Base-by-base conservation (phyloP, 768 basidiomycete species). In the Lactarius deliciosus region DNA sequence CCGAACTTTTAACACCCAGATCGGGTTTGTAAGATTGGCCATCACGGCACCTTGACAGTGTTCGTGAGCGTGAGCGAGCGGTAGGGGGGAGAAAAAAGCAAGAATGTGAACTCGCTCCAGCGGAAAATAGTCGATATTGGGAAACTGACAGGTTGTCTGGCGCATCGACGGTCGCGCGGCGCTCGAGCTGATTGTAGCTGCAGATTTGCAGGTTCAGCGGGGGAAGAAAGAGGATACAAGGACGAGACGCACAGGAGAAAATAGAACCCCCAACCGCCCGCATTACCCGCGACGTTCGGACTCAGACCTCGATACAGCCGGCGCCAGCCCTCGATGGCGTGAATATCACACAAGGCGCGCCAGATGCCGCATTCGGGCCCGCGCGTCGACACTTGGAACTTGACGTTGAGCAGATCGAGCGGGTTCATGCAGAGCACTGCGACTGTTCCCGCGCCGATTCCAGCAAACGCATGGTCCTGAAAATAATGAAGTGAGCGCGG, bases 401-500 rank as follows among this genome's bases (percentile, higher is more conserved):
- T 90, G 75, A 98, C 83, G 79, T 98, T 98, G 77, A 99, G 82
- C 16, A 98, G 84, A 77, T 99, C 97, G 40, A 99, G 83, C 8
- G 96, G 96, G 76, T 98, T 94, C 93, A 98, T 95, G 77, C 92
- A 92, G 34, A 98, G 81, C 57, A 95, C 94, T 40, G 94, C 92
- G 73, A 90, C 88, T 71, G 93, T 87, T 64, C 97, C 97, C 43
- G 96, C 96, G 60, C 92, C 90, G 40, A 16, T 40, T 40, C 40
- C 40, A 1, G 40, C 16, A 16, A 40, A 40, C 40, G 5, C 40
- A 87, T 98, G 95, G 77, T 98, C 97, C 93, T 96, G 72, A 16
- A 43, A n/a, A 25, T 58, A 8, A 47, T 38, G 8, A 5, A 45
- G 22, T 41, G 60, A 36, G 1, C 1, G 47, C 5, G 54, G 16